Conservation (phyloP, 345 rosid species). For the Eucalyptus urophylla region DNA sequence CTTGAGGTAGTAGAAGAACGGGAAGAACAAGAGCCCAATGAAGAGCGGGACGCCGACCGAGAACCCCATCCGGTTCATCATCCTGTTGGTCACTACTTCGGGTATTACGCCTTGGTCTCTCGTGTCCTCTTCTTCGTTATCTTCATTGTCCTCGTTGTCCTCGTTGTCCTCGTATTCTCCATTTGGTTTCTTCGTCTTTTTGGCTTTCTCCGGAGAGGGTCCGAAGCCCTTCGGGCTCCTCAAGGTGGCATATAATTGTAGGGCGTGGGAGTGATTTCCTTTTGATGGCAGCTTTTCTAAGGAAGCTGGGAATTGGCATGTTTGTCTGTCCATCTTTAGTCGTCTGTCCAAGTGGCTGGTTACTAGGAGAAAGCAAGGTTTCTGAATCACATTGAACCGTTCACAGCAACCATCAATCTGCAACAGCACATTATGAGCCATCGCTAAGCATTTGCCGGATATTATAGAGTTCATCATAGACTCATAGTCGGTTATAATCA, state of each 20-base stretch:
- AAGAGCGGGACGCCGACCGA: constrained; percentile 72
- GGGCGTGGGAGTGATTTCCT: not conserved
- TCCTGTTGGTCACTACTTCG: constrained; percentile 88
- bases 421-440: not conserved
- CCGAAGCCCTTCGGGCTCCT: constrained; percentile 80
- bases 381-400: not conserved
- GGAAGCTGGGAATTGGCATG: constrained; percentile 4
- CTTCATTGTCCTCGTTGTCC: constrained; percentile 16
- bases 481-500: not conserved
- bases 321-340: not conserved
- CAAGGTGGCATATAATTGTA: constrained; percentile 37
- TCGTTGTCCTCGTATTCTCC: constrained; percentile 8
- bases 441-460: not conserved
- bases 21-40: constrained; percentile 70
- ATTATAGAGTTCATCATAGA: not conserved
- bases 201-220: constrained; percentile 41
- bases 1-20: constrained; percentile 82
- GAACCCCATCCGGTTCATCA: constrained; percentile 75
- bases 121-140: constrained; percentile 14
- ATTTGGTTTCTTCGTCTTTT: constrained; percentile 28
- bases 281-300: not conserved
- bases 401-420: constrained; percentile 4
- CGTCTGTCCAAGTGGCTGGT: not conserved
- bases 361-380: not conserved
- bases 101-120: constrained; percentile 56